These are phyloP conservation scores for Limnanthes douglasii DNA, from an alignment of 345 rosid species.

Conservation along the genomic window DNA sequence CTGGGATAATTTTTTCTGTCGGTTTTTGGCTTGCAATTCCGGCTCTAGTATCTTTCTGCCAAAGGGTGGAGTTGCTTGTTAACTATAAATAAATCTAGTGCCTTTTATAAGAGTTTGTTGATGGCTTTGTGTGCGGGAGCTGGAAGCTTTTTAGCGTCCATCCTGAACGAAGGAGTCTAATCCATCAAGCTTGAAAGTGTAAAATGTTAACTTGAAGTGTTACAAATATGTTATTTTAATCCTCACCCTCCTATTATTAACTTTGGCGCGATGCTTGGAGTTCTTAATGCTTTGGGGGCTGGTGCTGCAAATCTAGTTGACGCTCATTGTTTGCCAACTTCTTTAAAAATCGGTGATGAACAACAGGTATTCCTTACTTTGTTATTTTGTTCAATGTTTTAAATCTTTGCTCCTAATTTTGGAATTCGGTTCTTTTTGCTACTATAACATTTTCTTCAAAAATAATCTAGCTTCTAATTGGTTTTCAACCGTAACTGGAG, in stretches of 20 bases:
- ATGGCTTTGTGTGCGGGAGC: conserved; percentile 73
- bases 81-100: conserved; percentile 38
- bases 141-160: conserved; percentile 59
- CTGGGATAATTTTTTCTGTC: conserved; percentile 37
- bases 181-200: conserved; percentile 37
- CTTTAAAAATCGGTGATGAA: conserved; percentile 15
- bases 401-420: conserved; percentile 8
- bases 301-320: conserved; percentile 55
- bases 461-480: too few relatives aligned
- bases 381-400: conserved; percentile 3
- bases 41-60: conserved; percentile 56
- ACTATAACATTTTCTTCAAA: too few relatives aligned
- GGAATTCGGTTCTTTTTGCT: too few relatives aligned
- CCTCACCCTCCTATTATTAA: conserved; percentile 43
- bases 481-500: too few relatives aligned
- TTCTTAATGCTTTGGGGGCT: conserved; percentile 74
- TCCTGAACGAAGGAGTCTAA: conserved; percentile 59
- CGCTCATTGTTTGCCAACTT: conserved; percentile 23
- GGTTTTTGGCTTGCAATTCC: conserved; percentile 87
- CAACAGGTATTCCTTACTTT: conserved; percentile 38
- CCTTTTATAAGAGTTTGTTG: conserved; percentile 55
- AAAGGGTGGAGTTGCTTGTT: conserved; percentile 56
- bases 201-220: conserved; percentile 40
- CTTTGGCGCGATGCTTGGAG: conserved; percentile 84
- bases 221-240: conserved; percentile 56